Evolutionary conservation across 139 green algal genomes (phyloP).

Genomic region (Astrephomene gubernaculifera): DNA sequence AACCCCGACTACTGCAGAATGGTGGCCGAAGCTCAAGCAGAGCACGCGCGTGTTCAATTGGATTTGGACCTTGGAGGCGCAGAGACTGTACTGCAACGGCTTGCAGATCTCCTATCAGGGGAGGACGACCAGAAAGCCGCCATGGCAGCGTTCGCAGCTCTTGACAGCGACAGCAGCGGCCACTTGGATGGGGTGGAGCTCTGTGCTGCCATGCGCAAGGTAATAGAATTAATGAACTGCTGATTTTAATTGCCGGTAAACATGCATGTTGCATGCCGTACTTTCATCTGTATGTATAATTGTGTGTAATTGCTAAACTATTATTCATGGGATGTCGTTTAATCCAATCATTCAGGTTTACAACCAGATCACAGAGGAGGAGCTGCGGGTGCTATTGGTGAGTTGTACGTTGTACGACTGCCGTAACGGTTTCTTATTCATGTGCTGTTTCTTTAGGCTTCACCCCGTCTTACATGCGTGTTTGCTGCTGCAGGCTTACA

Average conservation of each 20-base stretch:
- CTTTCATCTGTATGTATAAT: neutral
- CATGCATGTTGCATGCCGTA: neutral
- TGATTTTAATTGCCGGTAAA: too few species aligned
- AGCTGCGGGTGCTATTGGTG: constrained; percentile 21
- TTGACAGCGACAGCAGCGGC: constrained; percentile 18
- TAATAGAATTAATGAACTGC: neutral
- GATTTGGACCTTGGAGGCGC: constrained; percentile 1
- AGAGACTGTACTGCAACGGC: constrained; percentile 21
- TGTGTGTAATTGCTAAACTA: neutral
- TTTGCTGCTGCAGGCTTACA: constrained; percentile 9
- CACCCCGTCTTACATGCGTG: neutral
- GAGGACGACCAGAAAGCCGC: neutral
- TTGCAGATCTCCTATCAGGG: neutral
- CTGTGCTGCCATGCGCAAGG: constrained; percentile 6
- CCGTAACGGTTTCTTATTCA: neutral
- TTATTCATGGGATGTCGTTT: neutral
- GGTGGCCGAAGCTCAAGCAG: neutral
- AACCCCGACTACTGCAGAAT: constrained; percentile 1
- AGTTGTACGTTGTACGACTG: neutral
- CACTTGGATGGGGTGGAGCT: constrained; percentile 30
- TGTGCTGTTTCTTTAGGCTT: neutral
- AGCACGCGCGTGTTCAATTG: neutral
- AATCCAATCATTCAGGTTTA: constrained; percentile 6
- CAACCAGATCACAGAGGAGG: neutral
- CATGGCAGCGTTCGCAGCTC: neutral